Evolutionary conservation across 164 flowering plant species (phyloP), one percentile per base, ranked within the genome.

Genomic region (Vitis amurensis): DNA sequence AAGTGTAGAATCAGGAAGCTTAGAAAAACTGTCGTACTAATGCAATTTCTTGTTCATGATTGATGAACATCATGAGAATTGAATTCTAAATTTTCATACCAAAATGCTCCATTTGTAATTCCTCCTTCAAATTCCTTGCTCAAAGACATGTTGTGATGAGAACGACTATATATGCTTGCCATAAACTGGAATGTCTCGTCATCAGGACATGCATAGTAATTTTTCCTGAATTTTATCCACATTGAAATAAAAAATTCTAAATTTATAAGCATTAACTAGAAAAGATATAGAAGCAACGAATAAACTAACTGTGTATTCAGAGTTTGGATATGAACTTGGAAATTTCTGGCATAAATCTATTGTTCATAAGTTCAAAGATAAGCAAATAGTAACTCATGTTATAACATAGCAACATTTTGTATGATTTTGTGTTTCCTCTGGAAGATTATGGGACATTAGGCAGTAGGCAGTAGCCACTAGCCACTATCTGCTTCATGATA

Each of bases 71-170:
- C 17, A 67, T n/a, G 23, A 27, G n/a, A 44, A 16, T 62, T 55
- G 17, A 63, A 30, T 56, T 79, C 47, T 15, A 63, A 13, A 55
- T 2, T 60, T 53, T 15, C 82, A 77, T 87, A 94, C 99, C 99
- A 95, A 48, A 75, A 74, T 61, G 99, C 98, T 64, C 99, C 99
- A 80, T 95, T 95, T 55, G 97, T 93, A 64, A 95, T 87, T 63
- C 99, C 99, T 68, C 87, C 97, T 30, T 68, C 69, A 83, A 93
- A 95, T 76, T 95, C 97, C 76, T 79, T 76, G 85, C 98, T 90
- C 69, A 70, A 67, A 61, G 99, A 92, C 98, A 95, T 95, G 77
- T 95, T 95, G 70, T 72, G 52, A 85, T 94, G 99, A 63, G 90
- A 91, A 44, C 37, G 85, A 81, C 99, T 95, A 72, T 95, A 95